Percentiles rank a stretch among this genome's conserved stretches.
phyloP scores from a whole-genome alignment of 2,329 filamentous ascomycete species.

The Pleoardoris graminearum region DNA sequence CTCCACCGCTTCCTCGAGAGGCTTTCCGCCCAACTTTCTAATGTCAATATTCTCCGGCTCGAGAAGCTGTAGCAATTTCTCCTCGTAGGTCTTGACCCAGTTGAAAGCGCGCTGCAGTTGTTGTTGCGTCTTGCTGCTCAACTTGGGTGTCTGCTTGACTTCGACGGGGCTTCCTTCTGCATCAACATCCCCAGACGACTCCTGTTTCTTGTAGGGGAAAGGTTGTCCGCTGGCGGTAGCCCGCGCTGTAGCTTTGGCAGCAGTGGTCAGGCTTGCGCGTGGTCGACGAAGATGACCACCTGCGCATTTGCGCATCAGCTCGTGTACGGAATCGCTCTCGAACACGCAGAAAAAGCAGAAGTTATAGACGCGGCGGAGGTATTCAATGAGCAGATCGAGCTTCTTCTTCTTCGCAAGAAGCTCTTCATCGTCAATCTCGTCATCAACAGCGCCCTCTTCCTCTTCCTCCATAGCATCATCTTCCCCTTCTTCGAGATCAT shows the following conservation, averaged over 20 bases:
- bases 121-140: slow-evolving; percentile 78
- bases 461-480: slow-evolving; percentile 64
- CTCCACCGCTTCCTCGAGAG: slow-evolving; percentile 80
- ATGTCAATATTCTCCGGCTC: slow-evolving; percentile 88
- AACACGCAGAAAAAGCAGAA: slow-evolving; percentile 99
- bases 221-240: slow-evolving; percentile 81
- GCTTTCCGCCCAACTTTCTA: slow-evolving; percentile 86
- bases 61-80: slow-evolving; percentile 90
- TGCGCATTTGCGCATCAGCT: slow-evolving; percentile 92
- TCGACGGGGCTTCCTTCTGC: slow-evolving; percentile 69
- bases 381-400: slow-evolving; percentile 92
- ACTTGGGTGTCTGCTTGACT: slow-evolving; percentile 68
- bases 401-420: slow-evolving; percentile 93
- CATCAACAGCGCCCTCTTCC: slow-evolving; percentile 66
- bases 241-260: slow-evolving; percentile 80
- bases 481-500: slow-evolving; percentile 76
- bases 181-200: slow-evolving; percentile 64
- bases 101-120: slow-evolving; percentile 95
- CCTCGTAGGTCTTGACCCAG: slow-evolving; percentile 98
- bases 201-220: slow-evolving; percentile 81
- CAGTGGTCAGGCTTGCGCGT: slow-evolving; percentile 77
- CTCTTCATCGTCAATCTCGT: slow-evolving; percentile 89
- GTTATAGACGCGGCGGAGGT: slow-evolving; percentile 93
- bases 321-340: slow-evolving; percentile 95
- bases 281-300: slow-evolving; percentile 95